Base-by-base conservation (phyloP, 2,329 filamentous ascomycete species). In the Tolypocladium ophioglossoides region DNA sequence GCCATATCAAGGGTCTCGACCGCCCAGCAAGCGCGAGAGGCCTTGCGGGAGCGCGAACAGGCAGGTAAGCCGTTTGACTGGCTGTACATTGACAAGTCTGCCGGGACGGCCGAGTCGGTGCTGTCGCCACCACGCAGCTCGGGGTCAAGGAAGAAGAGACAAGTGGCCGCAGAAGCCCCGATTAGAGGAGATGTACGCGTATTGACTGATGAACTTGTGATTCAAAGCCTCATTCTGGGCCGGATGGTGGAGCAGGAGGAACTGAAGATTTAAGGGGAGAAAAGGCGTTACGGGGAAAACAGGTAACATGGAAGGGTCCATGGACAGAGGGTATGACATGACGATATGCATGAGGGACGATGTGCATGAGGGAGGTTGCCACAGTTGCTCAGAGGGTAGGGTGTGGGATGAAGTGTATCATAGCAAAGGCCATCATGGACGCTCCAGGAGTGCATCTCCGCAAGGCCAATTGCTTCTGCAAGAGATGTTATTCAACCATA, bases 151-250 rank as follows among this genome's bases (percentile, higher is more conserved):
- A 74, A 68, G 64, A 77, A 67, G 63, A 72, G 65, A 62, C 66
- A 57, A 59, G 70, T 56, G 55, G 66, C 48, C 47, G 59, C 49
- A 10, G 54, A 41, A 14, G 49, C 18, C 55, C 57, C 55, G 18
- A 64, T 71, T 46, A 72, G 76, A 14, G 75, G 78, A 61, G 78
- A 71, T 56, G 75, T 91, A 39, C 80, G 78, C 58, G 78, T 94
- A 47, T 79, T 95, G 52, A 86, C 85, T 54, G 86, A 95, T 67
- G 92, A 97, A 70, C 83, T 92, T 65, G 83, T 97, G 24, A 85
- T 95, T 54, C 92, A 99, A 75, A 96, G 91, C 68, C 74, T 97
- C 56, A 96, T 99, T 58, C 68, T 96, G 51, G 92, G 91, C 1
- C 82, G 84, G 57, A 71, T 96, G 61, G 80, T 91, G 52, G 85